These are phyloP conservation scores for Gnomoniopsis sp. DNA, from an alignment of 2,329 filamentous ascomycete genomes.

Conservation along the genomic window DNA sequence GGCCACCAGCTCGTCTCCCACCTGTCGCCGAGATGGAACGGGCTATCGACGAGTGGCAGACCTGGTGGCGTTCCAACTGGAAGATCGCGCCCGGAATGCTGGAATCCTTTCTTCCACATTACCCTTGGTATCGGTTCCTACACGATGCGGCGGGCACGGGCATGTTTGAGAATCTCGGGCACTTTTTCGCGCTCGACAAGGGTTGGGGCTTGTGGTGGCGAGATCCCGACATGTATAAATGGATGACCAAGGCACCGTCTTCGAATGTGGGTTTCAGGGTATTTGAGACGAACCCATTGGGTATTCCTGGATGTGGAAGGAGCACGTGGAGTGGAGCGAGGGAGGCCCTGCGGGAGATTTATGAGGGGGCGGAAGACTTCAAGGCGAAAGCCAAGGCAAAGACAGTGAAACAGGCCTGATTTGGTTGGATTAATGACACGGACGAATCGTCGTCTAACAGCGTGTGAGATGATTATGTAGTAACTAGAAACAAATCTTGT, in stretches of 20 bases:
- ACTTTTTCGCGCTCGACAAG: neutral
- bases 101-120: neutral
- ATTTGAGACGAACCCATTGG: neutral
- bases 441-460: no score
- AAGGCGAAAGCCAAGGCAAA: neutral
- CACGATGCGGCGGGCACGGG: slow-evolving; percentile 2
- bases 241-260: neutral
- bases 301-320: neutral
- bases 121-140: neutral
- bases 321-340: slow-evolving; percentile 1
- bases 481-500: no score
- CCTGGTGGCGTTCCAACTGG: neutral
- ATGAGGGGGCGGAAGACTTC: neutral
- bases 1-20: neutral
- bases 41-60: neutral
- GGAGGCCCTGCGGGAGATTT: neutral
- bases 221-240: neutral
- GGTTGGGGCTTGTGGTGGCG: slow-evolving; percentile 1
- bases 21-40: neutral
- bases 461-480: no score
- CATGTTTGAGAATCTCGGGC: neutral
- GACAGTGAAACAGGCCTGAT: neutral
- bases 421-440: no score
- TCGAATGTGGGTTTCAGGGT: neutral
- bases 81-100: neutral